Evolutionary conservation across 768 basidiomycete species (phyloP).

Genomic region (Termitomyces sp.): DNA sequence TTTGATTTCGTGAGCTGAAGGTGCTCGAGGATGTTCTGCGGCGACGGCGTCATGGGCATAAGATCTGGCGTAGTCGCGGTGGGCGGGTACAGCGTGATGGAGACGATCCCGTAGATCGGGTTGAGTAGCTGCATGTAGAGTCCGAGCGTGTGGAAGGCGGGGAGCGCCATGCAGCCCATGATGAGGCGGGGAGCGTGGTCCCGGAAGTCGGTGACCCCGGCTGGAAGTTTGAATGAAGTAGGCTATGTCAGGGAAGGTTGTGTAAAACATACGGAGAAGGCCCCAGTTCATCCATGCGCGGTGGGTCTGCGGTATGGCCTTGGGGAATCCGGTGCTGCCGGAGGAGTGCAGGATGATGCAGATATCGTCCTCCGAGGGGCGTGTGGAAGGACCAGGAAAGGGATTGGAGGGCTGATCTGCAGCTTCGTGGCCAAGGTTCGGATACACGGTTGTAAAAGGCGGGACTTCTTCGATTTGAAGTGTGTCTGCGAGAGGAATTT

Average conservation of each 20-base stretch:
- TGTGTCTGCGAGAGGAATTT: constrained; percentile 8
- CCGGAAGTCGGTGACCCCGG: constrained; percentile 5
- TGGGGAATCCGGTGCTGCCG: constrained; percentile 34
- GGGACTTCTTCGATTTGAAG: constrained; percentile 29
- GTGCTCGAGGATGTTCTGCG: constrained; percentile 28
- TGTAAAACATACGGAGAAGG: constrained; percentile 20
- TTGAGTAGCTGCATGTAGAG: constrained; percentile 19
- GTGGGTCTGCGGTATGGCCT: constrained; percentile 25
- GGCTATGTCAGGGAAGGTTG: too few relatives aligned
- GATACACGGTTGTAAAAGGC: constrained; percentile 7
- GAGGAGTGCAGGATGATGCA: constrained; percentile 6
- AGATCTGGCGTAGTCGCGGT: constrained; percentile 7
- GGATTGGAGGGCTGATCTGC: constrained; percentile 3
- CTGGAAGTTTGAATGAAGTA: too few relatives aligned
- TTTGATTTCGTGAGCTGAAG: constrained; percentile 15
- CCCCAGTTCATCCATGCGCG: constrained; percentile 18
- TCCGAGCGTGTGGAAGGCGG: constrained; percentile 28
- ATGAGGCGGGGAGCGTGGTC: constrained; percentile 1
- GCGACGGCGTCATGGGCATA: constrained; percentile 27
- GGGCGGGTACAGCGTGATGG: constrained; percentile 23
- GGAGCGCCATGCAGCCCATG: constrained; percentile 22
- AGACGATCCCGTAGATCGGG: constrained; percentile 16
- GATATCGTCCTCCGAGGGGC: too few relatives aligned
- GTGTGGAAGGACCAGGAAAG: not conserved
- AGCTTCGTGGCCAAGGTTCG: constrained; percentile 11